Evolutionary conservation across 2,329 filamentous ascomycete species (phyloP), one percentile per base, ranked within the genome.

Genomic region (Alternaria panax): DNA sequence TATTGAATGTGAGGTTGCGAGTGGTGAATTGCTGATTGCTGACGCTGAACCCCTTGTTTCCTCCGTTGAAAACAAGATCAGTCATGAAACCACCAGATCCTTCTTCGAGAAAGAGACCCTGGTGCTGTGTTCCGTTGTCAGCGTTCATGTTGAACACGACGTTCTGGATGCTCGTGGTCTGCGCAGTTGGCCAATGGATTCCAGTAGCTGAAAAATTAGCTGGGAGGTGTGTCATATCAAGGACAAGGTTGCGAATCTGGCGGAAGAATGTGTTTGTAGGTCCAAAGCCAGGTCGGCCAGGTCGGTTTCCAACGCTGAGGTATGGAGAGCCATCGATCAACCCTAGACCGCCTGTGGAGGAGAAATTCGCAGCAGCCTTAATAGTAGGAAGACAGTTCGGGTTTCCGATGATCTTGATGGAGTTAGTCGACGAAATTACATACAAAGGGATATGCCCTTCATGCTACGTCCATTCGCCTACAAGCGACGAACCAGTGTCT

Each of bases 241-340:
- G 80, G 55, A 88, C 79, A 48, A 92, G 81, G 69, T 92, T 91
- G 8, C 87, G 82, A 58, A 91, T 83, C 64, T 88, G 85, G 43
- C 88, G 82, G 70, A 83, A 88, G 75, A 91, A 91, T 9, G 89
- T 85, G 65, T 86, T 88, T 34, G 86, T 86, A 3, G 86, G 79
- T 9, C 76, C 73, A 70, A 77, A 83, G 62, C 80, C 80, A 62
- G 76, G 70, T 59, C 69, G 65, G 7, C 70, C 72, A 76, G 45
- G 59, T 25, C 64, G 66, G 14, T 59, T 62, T 25, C 68, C 68
- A 59, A 42, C 80, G 68, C 65, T 59, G 56, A 67, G 62, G 66
- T 87, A 87, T 22, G 80, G 82, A 67, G 86, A 83, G 38, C 81
- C 84, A 69, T 88, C 85, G 52, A 90, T 85, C 57, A 89, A 68